Evolutionary conservation across 2,329 filamentous ascomycete species (phyloP).

Genomic region (Ophidiomyces ophidiicola): DNA sequence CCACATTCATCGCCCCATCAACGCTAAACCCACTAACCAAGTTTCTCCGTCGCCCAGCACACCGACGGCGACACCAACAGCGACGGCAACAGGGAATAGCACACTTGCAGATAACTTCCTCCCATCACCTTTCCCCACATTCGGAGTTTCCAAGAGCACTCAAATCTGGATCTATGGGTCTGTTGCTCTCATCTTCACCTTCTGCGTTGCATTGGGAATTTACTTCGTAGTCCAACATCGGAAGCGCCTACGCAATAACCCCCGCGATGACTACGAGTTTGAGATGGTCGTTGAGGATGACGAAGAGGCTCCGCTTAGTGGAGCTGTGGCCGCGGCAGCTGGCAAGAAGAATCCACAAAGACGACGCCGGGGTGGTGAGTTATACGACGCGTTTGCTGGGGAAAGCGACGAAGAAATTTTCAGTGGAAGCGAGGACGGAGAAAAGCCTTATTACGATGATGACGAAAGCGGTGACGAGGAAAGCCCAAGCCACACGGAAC

Average conservation of each 20-base stretch:
- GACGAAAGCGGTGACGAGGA: conserved; percentile 18
- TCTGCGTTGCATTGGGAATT: conserved; percentile 66
- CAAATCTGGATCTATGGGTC: conserved; percentile 91
- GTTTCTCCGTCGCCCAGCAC: conserved; percentile 22
- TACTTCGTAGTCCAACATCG: conserved; percentile 73
- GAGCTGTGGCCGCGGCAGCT: conserved; percentile 21
- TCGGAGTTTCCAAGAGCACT: conserved; percentile 74
- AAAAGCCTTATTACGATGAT: conserved; percentile 35
- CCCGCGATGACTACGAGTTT: conserved; percentile 81
- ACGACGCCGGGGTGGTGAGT: conserved; percentile 60
- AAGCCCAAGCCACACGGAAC: not conserved
- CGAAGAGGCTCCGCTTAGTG: conserved; percentile 41
- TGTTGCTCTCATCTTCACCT: conserved; percentile 68
- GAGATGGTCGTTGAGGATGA: conserved; percentile 82
- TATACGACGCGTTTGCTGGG: conserved; percentile 95
- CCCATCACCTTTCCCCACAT: conserved; percentile 78
- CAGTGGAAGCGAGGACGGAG: conserved; percentile 34
- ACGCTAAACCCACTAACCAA: conserved; percentile 42
- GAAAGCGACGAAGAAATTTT: conserved; percentile 67
- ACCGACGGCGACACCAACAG: conserved; percentile 19
- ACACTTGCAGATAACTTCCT: conserved; percentile 42
- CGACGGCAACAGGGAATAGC: conserved; percentile 17
- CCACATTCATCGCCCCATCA: conserved; percentile 53
- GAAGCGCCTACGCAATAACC: conserved; percentile 59
- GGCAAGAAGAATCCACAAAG: conserved; percentile 40